A percentile compares a stretch with the other conserved stretches of the same genome.
These are phyloP conservation scores for Posidonia australis DNA, from an alignment of 106 monocot species.

Conservation along the genomic window DNA sequence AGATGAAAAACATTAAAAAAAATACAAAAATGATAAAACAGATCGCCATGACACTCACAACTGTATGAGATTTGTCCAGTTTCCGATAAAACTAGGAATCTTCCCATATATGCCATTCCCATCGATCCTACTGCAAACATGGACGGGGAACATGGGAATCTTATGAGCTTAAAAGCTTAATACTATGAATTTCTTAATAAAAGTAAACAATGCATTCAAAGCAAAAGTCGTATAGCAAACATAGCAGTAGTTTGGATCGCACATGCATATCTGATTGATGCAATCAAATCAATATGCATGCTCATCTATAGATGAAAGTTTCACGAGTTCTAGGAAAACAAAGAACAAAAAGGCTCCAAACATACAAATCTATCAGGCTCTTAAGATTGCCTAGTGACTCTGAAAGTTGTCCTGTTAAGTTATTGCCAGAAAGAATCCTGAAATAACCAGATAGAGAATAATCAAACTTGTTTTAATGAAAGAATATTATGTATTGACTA, in stretches of 20 bases:
- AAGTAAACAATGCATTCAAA: not conserved
- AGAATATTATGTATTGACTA: not conserved
- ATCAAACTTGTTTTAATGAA: not conserved
- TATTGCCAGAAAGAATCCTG: slow-evolving; percentile 11
- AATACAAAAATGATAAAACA: not conserved
- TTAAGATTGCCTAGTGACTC: slow-evolving; percentile 17
- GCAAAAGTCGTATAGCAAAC: too few species aligned
- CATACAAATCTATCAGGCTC: slow-evolving; percentile 21
- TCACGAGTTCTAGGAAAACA: not conserved
- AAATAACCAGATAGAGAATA: not conserved
- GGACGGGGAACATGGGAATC: not conserved
- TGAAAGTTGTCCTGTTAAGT: slow-evolving; percentile 14
- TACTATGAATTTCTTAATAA: not conserved
- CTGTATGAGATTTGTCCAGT: slow-evolving; percentile 10
- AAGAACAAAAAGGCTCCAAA: not conserved
- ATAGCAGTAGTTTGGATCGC: too few species aligned
- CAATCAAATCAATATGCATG: not conserved
- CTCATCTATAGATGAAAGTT: not conserved
- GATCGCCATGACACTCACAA: slow-evolving; percentile 6
- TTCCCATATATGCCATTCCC: slow-evolving; percentile 25
- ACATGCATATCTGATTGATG: too few species aligned
- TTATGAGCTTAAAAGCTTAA: not conserved
- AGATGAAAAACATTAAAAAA: not conserved
- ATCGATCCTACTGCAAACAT: slow-evolving; percentile 26
- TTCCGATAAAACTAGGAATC: slow-evolving; percentile 28